These are phyloP conservation scores for Kluyveromyces sp. DNA, from an alignment of 1,139 yeast genomes.

Conservation along the genomic window DNA sequence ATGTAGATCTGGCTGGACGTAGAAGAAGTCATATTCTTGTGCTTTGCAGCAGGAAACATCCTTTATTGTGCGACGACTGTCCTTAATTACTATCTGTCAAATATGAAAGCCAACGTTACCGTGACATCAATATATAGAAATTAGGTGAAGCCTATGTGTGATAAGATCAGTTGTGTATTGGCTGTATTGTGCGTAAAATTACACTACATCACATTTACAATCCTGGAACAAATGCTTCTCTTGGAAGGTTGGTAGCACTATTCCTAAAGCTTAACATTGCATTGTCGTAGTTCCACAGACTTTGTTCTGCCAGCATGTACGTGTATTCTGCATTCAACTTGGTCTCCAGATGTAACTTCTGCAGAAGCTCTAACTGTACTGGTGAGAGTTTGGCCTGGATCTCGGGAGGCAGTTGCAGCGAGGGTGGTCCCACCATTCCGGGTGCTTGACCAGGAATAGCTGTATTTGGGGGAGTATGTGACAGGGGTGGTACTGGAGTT, in stretches of 20 bases:
- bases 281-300: slow-evolving; percentile 71
- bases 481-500: slow-evolving; percentile 10
- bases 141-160: background rate
- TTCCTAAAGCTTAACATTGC: slow-evolving; percentile 68
- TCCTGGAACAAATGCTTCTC: slow-evolving; percentile 42
- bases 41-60: too few relatives aligned
- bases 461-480: slow-evolving; percentile 13
- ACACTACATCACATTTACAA: background rate
- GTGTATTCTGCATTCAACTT: slow-evolving; percentile 73
- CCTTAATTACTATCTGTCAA: background rate
- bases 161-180: background rate
- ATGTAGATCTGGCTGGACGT: too few relatives aligned
- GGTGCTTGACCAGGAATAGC: slow-evolving; percentile 15
- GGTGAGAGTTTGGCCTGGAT: slow-evolving; percentile 46
- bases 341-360: slow-evolving; percentile 64
- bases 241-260: slow-evolving; percentile 50
- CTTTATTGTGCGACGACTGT: background rate
- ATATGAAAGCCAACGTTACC: background rate
- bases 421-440: slow-evolving; percentile 22
- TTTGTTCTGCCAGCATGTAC: slow-evolving; percentile 79
- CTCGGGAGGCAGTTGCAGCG: slow-evolving; percentile 39
- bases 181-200: background rate
- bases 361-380: slow-evolving; percentile 59
- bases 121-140: background rate
- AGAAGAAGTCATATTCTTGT: too few relatives aligned